Evolutionary conservation across 1,284 basidiomycete species (phyloP).

Genomic region (Malassezia psittaci): DNA sequence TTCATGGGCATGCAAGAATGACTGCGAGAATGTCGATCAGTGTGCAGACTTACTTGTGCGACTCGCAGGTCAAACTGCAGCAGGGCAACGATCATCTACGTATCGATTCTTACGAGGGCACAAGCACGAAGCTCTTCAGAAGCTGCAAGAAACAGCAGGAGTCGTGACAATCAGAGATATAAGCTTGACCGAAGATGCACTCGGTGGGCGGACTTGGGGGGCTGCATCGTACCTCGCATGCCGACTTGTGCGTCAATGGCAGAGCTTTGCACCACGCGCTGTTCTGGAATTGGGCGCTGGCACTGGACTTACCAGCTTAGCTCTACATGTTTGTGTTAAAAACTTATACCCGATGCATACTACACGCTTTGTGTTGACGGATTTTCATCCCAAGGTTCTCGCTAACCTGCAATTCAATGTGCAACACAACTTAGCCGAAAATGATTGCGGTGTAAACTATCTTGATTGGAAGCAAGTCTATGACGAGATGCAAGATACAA

Average conservation of each 20-base stretch:
- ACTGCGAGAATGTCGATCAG: not conserved
- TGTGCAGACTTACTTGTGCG: constrained; percentile 10
- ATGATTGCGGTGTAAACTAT: constrained; percentile 4
- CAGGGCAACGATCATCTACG: not conserved
- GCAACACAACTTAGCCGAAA: not conserved
- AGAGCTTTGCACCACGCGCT: not conserved
- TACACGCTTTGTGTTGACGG: constrained; percentile 19
- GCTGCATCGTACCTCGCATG: constrained; percentile 32
- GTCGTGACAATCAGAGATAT: constrained; percentile 26
- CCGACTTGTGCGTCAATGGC: constrained; percentile 25
- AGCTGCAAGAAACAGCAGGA: not conserved
- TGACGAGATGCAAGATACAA: not conserved
- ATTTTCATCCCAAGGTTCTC: constrained; percentile 35
- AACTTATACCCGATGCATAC: constrained; percentile 2
- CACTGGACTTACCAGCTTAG: constrained; percentile 37
- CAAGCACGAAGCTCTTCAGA: not conserved
- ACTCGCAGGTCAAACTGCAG: constrained; percentile 7
- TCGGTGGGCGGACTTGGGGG: constrained; percentile 39
- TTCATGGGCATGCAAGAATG: constrained; percentile 4
- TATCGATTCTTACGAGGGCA: constrained; percentile 11
- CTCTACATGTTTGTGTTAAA: constrained; percentile 18
- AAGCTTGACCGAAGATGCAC: constrained; percentile 30
- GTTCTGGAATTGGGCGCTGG: constrained; percentile 42
- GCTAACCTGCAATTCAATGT: constrained; percentile 30
- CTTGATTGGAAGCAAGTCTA: constrained; percentile 36